phyloP scores from a whole-genome alignment of 371 early-diverging fungal species.

The Actinomortierella ambigua region DNA sequence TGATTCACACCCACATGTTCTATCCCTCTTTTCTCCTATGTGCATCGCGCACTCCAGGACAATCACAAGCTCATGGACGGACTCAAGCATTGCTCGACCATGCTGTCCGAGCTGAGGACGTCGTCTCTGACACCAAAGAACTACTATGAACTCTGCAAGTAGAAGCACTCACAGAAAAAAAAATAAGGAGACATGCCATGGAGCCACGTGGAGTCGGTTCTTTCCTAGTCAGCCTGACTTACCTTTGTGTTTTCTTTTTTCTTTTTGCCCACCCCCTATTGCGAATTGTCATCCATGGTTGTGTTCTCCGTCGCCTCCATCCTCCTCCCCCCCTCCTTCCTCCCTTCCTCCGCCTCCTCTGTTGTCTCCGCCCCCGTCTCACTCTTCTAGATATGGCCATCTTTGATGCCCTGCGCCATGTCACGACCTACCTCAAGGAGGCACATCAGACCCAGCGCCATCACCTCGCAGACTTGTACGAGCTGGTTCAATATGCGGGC shows the following conservation, averaged over 20 bases:
- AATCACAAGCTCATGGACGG: constrained; percentile 93
- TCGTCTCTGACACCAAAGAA: constrained; percentile 92
- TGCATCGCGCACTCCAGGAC: constrained; percentile 56
- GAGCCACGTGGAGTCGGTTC: too few relatives aligned
- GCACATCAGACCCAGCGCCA: constrained; percentile 84
- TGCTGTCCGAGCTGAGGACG: constrained; percentile 94
- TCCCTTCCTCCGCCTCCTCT: not conserved
- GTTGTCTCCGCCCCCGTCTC: not conserved
- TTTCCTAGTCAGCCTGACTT: not conserved
- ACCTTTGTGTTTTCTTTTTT: not conserved
- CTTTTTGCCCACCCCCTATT: too few relatives aligned
- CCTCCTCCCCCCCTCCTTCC: not conserved
- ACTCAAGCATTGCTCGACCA: constrained; percentile 93
- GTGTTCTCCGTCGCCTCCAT: not conserved
- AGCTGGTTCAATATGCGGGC: constrained; percentile 96
- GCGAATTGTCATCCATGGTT: not conserved
- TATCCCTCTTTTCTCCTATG: constrained; percentile 3
- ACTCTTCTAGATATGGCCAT: constrained; percentile 85
- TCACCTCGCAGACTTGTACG: constrained; percentile 94
- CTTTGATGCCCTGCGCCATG: constrained; percentile 92
- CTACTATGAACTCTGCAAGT: constrained; percentile 96
- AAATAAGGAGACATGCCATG: too few relatives aligned
- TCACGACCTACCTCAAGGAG: constrained; percentile 84
- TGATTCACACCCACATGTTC: not conserved
- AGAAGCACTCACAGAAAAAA: not conserved